These are phyloP conservation scores for Crepidotus variabilis DNA, from an alignment of 768 basidiomycete species.

Conservation along the genomic window DNA sequence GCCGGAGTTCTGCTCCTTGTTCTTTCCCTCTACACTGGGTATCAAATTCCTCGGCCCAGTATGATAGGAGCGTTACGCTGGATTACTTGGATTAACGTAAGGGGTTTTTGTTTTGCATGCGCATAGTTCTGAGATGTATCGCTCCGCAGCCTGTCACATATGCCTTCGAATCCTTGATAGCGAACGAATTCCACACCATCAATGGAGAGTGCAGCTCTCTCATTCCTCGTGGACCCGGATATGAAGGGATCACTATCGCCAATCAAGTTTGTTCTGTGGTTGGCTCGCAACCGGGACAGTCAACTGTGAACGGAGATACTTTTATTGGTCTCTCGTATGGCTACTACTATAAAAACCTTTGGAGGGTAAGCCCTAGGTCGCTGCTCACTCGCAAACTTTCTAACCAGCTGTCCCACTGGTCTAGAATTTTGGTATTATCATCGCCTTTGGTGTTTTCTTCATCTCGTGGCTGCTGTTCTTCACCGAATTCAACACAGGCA, in stretches of 20 bases:
- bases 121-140: neutral
- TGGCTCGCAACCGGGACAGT: slow-evolving; percentile 56
- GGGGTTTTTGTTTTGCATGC: slow-evolving; percentile 12
- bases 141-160: neutral
- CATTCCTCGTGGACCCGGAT: slow-evolving; percentile 60
- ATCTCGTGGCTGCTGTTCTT: slow-evolving; percentile 47
- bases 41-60: slow-evolving; percentile 49
- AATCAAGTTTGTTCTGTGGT: slow-evolving; percentile 76
- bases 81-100: slow-evolving; percentile 60
- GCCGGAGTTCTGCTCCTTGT: slow-evolving; percentile 38
- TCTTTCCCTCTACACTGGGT: slow-evolving; percentile 31
- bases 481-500: slow-evolving; percentile 49
- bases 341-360: slow-evolving; percentile 17
- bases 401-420: slow-evolving; percentile 22
- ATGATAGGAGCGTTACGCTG: slow-evolving; percentile 70
- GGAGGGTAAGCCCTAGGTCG: neutral
- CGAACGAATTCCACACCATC: slow-evolving; percentile 79
- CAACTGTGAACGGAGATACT: slow-evolving; percentile 53
- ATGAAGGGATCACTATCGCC: slow-evolving; percentile 46
- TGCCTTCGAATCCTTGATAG: slow-evolving; percentile 60
- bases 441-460: slow-evolving; percentile 57
- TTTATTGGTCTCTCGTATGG: slow-evolving; percentile 50
- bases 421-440: slow-evolving; percentile 65
- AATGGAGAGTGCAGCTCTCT: slow-evolving; percentile 56
- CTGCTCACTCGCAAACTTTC: neutral